phyloP scores from a whole-genome alignment of 768 basidiomycete genomes.

The Ramaria sp. region DNA sequence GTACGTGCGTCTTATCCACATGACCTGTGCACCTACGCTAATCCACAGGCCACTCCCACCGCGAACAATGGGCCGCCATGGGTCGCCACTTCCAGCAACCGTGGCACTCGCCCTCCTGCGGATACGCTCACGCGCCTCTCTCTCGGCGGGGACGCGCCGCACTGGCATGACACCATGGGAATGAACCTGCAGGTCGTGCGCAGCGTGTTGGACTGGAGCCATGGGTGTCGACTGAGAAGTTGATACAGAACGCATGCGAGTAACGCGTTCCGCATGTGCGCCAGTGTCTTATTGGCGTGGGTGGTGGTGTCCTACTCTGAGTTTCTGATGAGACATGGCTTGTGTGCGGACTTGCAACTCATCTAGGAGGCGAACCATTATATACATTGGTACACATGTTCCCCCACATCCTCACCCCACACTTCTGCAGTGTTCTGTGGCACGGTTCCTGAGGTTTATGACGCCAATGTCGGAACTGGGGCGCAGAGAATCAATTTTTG shows the following conservation, averaged over 20 bases:
- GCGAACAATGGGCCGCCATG: slow-evolving; percentile 44
- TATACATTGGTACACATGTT: slow-evolving; percentile 66
- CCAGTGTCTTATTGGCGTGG: too few species aligned
- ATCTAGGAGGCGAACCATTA: slow-evolving; percentile 81
- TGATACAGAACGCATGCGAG: slow-evolving; percentile 90
- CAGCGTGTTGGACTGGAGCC: slow-evolving; percentile 88
- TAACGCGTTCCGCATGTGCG: too few species aligned
- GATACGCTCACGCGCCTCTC: too few species aligned
- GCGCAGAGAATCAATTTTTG: slow-evolving; percentile 78
- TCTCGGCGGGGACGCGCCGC: slow-evolving; percentile 29
- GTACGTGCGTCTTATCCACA: slow-evolving; percentile 25
- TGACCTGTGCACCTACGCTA: neutral
- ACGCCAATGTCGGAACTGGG: too few species aligned
- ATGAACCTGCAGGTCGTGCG: slow-evolving; percentile 74
- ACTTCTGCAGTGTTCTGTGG: too few species aligned
- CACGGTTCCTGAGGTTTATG: too few species aligned
- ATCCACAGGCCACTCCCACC: slow-evolving; percentile 52
- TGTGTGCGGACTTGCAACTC: slow-evolving; percentile 50
- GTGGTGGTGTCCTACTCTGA: too few species aligned
- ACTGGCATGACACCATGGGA: too few species aligned
- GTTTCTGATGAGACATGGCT: neutral
- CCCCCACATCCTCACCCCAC: too few species aligned
- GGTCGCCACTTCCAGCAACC: slow-evolving; percentile 54
- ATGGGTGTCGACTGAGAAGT: slow-evolving; percentile 81
- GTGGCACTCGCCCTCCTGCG: too few species aligned